Evolutionary conservation across 2,329 filamentous ascomycete species (phyloP).

Genomic region (Fusarium sp.): DNA sequence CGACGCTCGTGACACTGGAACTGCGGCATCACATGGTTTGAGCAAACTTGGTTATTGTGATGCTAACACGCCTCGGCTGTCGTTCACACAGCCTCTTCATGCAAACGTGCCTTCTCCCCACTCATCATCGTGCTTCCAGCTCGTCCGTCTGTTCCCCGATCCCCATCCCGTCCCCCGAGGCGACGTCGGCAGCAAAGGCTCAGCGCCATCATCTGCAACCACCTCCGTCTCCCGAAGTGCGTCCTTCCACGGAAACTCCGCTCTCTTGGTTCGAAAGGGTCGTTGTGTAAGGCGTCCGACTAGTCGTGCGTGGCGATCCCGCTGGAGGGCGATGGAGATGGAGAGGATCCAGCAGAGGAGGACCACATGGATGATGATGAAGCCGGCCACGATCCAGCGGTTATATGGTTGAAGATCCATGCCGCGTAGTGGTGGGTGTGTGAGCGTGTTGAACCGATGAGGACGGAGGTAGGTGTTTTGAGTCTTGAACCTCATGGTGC

Average conservation of each 20-base stretch:
- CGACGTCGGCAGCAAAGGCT: not conserved
- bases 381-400: not conserved
- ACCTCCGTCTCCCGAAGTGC: not conserved
- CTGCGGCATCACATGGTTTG: not conserved
- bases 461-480: not conserved
- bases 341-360: constrained; percentile 11
- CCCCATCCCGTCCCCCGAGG: not conserved
- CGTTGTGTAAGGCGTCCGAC: not conserved
- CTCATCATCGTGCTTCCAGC: not conserved
- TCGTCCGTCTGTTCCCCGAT: not conserved
- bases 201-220: not conserved
- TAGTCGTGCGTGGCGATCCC: not conserved
- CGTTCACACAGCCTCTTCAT: not conserved
- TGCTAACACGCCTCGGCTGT: not conserved
- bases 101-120: not conserved
- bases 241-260: constrained; percentile 6
- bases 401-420: constrained; percentile 1
- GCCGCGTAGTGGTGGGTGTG: not conserved
- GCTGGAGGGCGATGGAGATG: not conserved
- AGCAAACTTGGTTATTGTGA: not conserved
- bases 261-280: not conserved
- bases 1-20: not conserved
- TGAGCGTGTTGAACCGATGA: not conserved
- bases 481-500: not conserved
- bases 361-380: not conserved